Evolutionary conservation across 2,329 filamentous ascomycete species (phyloP).

Genomic region (Verticillium albo-atrum): DNA sequence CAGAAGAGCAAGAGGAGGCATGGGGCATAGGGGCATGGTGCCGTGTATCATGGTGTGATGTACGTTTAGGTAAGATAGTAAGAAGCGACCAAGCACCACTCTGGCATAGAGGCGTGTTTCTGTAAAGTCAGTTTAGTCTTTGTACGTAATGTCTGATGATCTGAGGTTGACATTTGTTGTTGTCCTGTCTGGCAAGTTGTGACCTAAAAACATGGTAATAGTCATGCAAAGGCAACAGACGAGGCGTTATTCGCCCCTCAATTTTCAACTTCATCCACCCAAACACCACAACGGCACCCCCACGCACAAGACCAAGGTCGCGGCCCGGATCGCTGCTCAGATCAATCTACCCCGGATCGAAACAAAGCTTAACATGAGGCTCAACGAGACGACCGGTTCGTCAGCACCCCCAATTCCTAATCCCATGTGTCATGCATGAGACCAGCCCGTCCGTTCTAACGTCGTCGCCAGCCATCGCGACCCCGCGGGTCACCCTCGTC

Average conservation of each 20-base stretch:
- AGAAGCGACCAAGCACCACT: background rate
- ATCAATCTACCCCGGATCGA: background rate
- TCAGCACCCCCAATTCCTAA: no score
- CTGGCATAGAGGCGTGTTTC: background rate
- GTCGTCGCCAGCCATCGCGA: slow-evolving; percentile 55
- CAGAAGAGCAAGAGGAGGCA: no score
- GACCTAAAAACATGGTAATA: no score
- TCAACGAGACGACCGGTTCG: slow-evolving; percentile 40
- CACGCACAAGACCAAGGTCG: no score
- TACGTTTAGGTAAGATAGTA: background rate
- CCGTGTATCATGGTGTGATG: background rate
- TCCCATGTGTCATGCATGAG: background rate
- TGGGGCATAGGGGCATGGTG: background rate
- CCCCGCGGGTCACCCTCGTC: slow-evolving; percentile 66
- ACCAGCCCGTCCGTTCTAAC: background rate
- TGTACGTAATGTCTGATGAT: background rate
- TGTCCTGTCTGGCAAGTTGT: background rate
- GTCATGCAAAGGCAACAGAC: no score
- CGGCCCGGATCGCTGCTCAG: no score
- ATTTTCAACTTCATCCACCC: background rate
- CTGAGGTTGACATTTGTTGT: background rate
- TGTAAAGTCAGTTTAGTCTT: background rate
- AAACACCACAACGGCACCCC: no score
- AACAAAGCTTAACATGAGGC: slow-evolving; percentile 29
- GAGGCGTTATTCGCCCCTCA: background rate